A percentile compares a stretch with the other conserved stretches of the same genome.
Evolutionary conservation across 2,329 filamentous ascomycete species (phyloP).

Genomic region (Fusarium equiseti): DNA sequence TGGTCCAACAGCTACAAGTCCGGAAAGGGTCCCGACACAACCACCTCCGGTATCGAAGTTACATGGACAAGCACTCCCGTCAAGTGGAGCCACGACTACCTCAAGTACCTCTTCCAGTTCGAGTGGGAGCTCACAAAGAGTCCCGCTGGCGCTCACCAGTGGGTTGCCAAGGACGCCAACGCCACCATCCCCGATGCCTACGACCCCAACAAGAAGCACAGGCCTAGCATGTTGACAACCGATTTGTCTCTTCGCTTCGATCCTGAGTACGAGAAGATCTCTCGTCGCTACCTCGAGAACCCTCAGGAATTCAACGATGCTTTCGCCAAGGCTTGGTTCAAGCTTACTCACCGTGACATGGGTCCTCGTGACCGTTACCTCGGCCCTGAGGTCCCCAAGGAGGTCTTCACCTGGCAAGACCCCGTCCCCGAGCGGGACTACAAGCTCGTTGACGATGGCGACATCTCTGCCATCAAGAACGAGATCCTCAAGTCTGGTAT

Average conservation of each 20-base stretch:
- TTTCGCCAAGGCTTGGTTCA: constrained; percentile 84
- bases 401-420: constrained; percentile 81
- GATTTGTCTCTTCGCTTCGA: constrained; percentile 76
- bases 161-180: constrained; percentile 70
- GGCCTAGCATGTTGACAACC: constrained; percentile 34
- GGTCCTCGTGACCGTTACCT: constrained; percentile 78
- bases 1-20: constrained; percentile 74
- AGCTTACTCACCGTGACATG: constrained; percentile 84
- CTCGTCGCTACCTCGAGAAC: constrained; percentile 76
- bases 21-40: constrained; percentile 78
- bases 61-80: constrained; percentile 79
- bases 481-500: constrained; percentile 74
- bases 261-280: constrained; percentile 82
- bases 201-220: constrained; percentile 38
- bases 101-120: constrained; percentile 83
- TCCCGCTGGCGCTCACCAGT: constrained; percentile 82
- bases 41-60: constrained; percentile 82
- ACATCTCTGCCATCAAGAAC: constrained; percentile 74
- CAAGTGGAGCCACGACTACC: constrained; percentile 76
- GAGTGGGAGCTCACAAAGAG: constrained; percentile 83
- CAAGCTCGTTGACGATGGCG: constrained; percentile 69
- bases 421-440: constrained; percentile 72
- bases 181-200: constrained; percentile 54
- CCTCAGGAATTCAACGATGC: constrained; percentile 76
- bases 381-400: constrained; percentile 78